Conservation (phyloP, 768 basidiomycete genomes). For the Tremella yokohamensis region DNA sequence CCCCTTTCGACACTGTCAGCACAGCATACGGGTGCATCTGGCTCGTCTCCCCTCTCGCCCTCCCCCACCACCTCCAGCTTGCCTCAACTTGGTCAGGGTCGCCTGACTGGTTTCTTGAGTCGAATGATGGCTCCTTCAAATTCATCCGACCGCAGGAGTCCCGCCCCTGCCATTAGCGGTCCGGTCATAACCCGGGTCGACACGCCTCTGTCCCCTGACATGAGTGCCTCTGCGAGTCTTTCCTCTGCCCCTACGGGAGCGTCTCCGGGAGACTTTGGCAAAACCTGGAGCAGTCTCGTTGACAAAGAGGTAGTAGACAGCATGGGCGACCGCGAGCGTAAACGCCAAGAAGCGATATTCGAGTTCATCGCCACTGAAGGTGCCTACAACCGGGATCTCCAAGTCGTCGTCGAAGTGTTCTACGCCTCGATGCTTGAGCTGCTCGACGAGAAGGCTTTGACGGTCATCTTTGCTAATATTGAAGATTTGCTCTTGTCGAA, state of each 20-base stretch:
- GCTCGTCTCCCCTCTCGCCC: background rate
- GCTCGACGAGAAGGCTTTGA: slow-evolving; percentile 71
- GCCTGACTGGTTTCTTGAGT: slow-evolving; percentile 36
- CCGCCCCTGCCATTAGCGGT: slow-evolving; percentile 62
- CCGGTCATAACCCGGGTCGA: slow-evolving; percentile 29
- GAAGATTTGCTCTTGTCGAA: slow-evolving; percentile 88
- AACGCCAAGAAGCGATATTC: slow-evolving; percentile 91
- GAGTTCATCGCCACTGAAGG: slow-evolving; percentile 89
- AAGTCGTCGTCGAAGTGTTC: slow-evolving; percentile 81
- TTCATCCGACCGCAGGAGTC: background rate
- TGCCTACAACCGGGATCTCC: slow-evolving; percentile 84
- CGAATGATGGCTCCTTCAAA: slow-evolving; percentile 30
- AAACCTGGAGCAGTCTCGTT: slow-evolving; percentile 92
- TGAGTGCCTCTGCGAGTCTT: slow-evolving; percentile 62
- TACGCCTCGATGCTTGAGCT: slow-evolving; percentile 61
- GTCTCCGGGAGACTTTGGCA: slow-evolving; percentile 21
- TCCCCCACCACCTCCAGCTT: slow-evolving; percentile 2
- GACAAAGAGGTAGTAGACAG: slow-evolving; percentile 77
- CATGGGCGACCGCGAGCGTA: slow-evolving; percentile 72
- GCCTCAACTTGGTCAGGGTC: slow-evolving; percentile 11
- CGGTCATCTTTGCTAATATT: slow-evolving; percentile 84
- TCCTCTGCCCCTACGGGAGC: slow-evolving; percentile 24
- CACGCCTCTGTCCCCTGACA: background rate
- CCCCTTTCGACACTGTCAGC: slow-evolving; percentile 25
- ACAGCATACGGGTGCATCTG: no score